These are phyloP conservation scores for Bocquillonia castaneifolia DNA, from an alignment of 441 rosid genomes.

Conservation along the genomic window DNA sequence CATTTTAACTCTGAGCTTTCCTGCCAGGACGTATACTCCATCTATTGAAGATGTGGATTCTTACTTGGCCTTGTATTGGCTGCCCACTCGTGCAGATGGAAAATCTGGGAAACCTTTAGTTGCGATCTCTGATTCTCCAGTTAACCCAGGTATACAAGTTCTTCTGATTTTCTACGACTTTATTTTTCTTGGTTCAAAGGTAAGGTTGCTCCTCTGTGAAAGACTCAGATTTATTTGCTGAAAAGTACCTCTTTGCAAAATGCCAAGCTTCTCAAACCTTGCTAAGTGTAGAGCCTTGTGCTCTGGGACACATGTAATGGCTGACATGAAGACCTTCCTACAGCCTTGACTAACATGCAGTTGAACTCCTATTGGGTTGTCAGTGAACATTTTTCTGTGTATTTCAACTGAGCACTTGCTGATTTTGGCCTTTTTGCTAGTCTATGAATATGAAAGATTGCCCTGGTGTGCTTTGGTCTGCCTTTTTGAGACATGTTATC, in stretches of 20 bases:
- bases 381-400: background rate
- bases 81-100: conserved; percentile 81
- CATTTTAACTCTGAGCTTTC: conserved; percentile 12
- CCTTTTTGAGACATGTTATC: background rate
- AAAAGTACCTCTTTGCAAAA: background rate
- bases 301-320: background rate
- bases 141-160: conserved; percentile 60
- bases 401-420: background rate
- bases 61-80: conserved; percentile 77
- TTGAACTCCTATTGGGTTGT: background rate
- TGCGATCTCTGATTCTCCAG: conserved; percentile 66
- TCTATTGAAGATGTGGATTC: conserved; percentile 81
- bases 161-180: background rate
- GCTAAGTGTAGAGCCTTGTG: background rate
- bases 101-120: conserved; percentile 81
- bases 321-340: background rate
- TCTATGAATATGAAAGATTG: background rate
- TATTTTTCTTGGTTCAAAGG: background rate
- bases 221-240: background rate
- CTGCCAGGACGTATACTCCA: conserved; percentile 71
- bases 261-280: background rate
- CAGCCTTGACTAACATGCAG: background rate
- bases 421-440: background rate
- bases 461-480: background rate
- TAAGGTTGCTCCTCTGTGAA: background rate